Evolutionary conservation across 371 early-diverging fungal species (phyloP).

Genomic region (Nematocida major): DNA sequence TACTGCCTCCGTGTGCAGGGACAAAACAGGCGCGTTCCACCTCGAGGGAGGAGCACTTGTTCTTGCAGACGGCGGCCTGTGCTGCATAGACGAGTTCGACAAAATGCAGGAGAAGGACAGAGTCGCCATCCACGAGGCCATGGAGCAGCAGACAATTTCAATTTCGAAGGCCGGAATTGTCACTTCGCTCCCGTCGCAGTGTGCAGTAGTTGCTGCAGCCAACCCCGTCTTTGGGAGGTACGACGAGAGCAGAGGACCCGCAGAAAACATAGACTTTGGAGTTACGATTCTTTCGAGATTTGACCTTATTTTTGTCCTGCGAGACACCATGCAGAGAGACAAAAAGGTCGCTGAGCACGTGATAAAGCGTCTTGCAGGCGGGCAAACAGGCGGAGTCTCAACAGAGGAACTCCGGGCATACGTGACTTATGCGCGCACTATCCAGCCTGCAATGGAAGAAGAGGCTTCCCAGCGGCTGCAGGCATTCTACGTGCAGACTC

Average conservation of each 20-base stretch:
- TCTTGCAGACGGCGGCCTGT: slow-evolving; percentile 94
- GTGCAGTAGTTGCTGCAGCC: slow-evolving; percentile 97
- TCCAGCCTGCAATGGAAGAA: slow-evolving; percentile 58
- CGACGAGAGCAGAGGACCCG: slow-evolving; percentile 87
- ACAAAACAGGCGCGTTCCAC: slow-evolving; percentile 79
- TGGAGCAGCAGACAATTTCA: slow-evolving; percentile 99
- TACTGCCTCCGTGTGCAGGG: slow-evolving; percentile 75
- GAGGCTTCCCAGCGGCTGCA: slow-evolving; percentile 67
- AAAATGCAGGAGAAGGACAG: slow-evolving; percentile 98
- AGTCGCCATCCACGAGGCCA: slow-evolving; percentile 99
- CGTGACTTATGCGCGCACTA: slow-evolving; percentile 61
- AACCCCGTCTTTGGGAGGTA: slow-evolving; percentile 99
- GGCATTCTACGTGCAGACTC: slow-evolving; percentile 82
- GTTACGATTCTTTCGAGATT: slow-evolving; percentile 91
- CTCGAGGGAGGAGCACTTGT: slow-evolving; percentile 99
- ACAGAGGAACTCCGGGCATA: slow-evolving; percentile 58
- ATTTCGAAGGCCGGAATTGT: slow-evolving; percentile 99
- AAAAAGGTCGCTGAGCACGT: slow-evolving; percentile 69
- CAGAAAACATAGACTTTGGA: slow-evolving; percentile 94
- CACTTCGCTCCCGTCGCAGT: slow-evolving; percentile 90
- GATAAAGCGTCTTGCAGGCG: slow-evolving; percentile 46
- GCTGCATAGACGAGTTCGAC: slow-evolving; percentile 99
- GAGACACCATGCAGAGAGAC: slow-evolving; percentile 76
- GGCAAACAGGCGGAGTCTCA: slow-evolving; percentile 26
- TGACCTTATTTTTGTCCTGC: slow-evolving; percentile 88